Evolutionary conservation across 2,329 filamentous ascomycete genomes (phyloP), one percentile per base, ranked within the genome.

Genomic region (Macrophomina phaseolina): DNA sequence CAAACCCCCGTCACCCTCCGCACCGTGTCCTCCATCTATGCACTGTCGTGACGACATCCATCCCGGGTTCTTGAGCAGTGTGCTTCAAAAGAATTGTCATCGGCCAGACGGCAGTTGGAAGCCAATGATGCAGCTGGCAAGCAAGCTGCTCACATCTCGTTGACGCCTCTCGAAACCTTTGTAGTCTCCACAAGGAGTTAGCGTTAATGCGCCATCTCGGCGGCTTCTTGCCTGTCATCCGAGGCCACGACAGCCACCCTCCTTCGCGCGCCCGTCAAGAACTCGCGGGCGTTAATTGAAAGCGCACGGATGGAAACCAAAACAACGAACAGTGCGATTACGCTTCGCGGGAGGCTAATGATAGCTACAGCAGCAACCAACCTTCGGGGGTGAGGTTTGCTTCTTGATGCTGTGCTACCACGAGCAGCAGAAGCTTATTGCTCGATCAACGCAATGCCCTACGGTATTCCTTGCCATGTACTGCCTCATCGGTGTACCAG

Each of bases 131-230:
- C 28, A 40, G 53, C 53, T 32, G 4, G 18, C 18, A 7, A 4
- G 30, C 34, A 9, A 62, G 45, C 28, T 62, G 58, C 58, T 49
- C 14, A 45, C 23, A 32, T 23, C 28, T 32, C 32, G 30, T 12
- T 7, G 6, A 48, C 42, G 45, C 30, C 40, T 18, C 30, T 48
- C 56, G 56, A 60, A 48, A 60, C 56, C 30, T 23, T 60, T 60
- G 55, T 40, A 32, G 55, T 60, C 55, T 60, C 55, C 40, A 45
- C 38, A 14, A 28, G 12, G 56, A 28, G 56, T 34, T 32, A 60
- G 30, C 40, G 5, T 60, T 32, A 46, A 60, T 60, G 56, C 56
- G 40, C 56, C 16, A 23, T 60, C 56, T 61, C 45, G 42, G 58
- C 42, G 42, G 23, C 52, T 6, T 16, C 36, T 5, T 32, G 30